Percentiles rank a stretch among this genome's conserved stretches.
Conservation (phyloP, 768 basidiomycete genomes). For the Rhodosporidiobolus odoratus region DNA sequence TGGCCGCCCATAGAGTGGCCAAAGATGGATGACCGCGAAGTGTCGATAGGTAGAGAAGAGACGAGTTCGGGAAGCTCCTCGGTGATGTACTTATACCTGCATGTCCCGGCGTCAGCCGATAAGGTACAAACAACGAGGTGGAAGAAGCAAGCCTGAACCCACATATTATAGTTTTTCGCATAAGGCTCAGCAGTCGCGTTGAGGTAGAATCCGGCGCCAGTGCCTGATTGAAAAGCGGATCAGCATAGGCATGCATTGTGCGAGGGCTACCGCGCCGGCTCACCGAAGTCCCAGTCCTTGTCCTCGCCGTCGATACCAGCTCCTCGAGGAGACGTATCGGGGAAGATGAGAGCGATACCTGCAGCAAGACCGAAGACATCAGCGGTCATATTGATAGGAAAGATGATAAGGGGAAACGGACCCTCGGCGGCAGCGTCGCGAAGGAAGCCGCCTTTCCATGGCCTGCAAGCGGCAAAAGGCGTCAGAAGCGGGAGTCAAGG, state of each 20-base stretch:
- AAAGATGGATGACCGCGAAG: constrained; percentile 75
- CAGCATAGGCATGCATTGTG: background rate
- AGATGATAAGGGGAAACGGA: background rate
- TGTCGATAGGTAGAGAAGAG: constrained; percentile 72
- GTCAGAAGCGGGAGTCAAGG: no score
- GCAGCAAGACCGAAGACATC: background rate
- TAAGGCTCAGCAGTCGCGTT: constrained; percentile 66
- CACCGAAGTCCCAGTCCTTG: constrained; percentile 80
- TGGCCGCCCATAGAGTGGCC: constrained; percentile 99
- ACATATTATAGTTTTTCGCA: constrained; percentile 47
- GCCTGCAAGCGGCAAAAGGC: constrained; percentile 51
- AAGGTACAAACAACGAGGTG: no score
- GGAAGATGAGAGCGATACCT: constrained; percentile 84
- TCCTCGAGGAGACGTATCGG: constrained; percentile 91
- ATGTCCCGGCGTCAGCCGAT: constrained; percentile 58
- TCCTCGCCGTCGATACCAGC: constrained; percentile 59
- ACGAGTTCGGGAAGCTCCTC: constrained; percentile 77
- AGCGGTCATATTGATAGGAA: no score
- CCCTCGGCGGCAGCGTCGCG: constrained; percentile 70
- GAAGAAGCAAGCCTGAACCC: background rate
- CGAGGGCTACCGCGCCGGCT: constrained; percentile 39
- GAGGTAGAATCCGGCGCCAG: constrained; percentile 82
- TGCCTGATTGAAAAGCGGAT: background rate
- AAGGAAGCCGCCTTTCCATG: constrained; percentile 90
- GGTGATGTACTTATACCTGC: constrained; percentile 81